Conservation (phyloP, 257 asterid species). For the Datura wrightii region DNA sequence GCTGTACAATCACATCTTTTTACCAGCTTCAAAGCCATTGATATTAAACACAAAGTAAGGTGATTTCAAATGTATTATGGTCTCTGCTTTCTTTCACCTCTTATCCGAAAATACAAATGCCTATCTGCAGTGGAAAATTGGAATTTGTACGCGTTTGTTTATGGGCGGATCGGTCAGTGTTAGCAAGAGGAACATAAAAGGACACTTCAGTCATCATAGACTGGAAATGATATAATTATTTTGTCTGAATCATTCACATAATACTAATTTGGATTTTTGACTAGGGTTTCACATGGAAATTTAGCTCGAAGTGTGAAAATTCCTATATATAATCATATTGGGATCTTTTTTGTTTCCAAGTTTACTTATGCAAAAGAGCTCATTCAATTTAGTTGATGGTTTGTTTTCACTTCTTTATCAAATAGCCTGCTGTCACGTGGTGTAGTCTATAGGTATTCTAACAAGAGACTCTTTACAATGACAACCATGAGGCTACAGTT, state of each 20-base stretch:
- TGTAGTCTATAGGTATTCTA: not conserved
- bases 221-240: not conserved
- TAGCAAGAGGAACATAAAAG: not conserved
- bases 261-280: not conserved
- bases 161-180: not conserved
- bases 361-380: slow-evolving; percentile 15
- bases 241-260: not conserved
- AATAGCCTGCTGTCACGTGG: not conserved
- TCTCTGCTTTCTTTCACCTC: not conserved
- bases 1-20: not conserved
- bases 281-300: not conserved
- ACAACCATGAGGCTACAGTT: not conserved
- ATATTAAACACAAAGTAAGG: not conserved
- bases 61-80: not conserved
- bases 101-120: not conserved
- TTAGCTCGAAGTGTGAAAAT: not conserved
- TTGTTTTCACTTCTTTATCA: not conserved
- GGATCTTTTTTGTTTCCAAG: not conserved
- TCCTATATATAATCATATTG: not conserved
- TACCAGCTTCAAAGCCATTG: not conserved
- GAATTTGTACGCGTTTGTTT: not conserved
- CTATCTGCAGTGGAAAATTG: not conserved
- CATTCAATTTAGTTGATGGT: not conserved
- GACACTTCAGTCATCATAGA: not conserved
- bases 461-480: not conserved